Percentiles rank a stretch among this genome's conserved stretches.
These are phyloP conservation scores for Fusarium tricinctum DNA, from an alignment of 2,329 filamentous ascomycete species.

Conservation along the genomic window DNA sequence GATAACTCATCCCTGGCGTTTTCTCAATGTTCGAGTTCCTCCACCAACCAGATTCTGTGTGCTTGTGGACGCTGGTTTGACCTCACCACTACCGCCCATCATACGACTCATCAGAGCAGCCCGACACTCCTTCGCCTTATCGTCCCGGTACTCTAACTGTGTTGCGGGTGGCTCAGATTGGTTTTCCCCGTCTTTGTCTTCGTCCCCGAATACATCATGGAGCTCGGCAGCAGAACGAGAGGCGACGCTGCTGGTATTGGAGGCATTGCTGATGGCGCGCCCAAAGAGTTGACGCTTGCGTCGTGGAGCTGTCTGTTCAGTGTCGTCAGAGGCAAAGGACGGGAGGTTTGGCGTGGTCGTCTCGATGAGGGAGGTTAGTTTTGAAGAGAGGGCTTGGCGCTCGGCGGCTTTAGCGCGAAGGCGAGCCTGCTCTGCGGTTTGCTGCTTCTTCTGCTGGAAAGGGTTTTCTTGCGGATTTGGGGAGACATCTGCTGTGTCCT, in stretches of 20 bases:
- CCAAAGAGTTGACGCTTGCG: constrained; percentile 68
- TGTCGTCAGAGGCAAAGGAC: constrained; percentile 36
- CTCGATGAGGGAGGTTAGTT: constrained; percentile 61
- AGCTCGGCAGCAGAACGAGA: constrained; percentile 57
- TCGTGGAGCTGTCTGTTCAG: constrained; percentile 37
- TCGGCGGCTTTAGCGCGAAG: constrained; percentile 55
- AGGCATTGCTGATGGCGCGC: constrained; percentile 70
- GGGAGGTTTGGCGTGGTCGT: constrained; percentile 42
- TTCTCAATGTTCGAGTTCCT: constrained; percentile 45
- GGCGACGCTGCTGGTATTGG: constrained; percentile 62
- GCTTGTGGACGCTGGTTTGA: constrained; percentile 22
- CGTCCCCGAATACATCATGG: constrained; percentile 43
- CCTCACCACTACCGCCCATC: constrained; percentile 48
- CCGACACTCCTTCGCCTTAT: constrained; percentile 61
- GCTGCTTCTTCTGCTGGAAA: constrained; percentile 24
- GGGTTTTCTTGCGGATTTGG: constrained; percentile 6
- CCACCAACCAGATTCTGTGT: constrained; percentile 21
- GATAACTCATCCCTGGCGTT: constrained; percentile 25
- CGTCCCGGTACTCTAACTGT: constrained; percentile 68
- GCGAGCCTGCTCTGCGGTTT: constrained; percentile 44
- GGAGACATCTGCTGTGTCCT: constrained; percentile 5
- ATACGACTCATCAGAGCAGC: constrained; percentile 62
- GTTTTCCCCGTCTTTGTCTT: constrained; percentile 43
- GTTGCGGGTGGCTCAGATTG: constrained; percentile 60
- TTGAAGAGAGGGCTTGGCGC: constrained; percentile 59